Evolutionary conservation across 169 alveolate genomes (phyloP).

Genomic region (Plasmodium coatneyi): DNA sequence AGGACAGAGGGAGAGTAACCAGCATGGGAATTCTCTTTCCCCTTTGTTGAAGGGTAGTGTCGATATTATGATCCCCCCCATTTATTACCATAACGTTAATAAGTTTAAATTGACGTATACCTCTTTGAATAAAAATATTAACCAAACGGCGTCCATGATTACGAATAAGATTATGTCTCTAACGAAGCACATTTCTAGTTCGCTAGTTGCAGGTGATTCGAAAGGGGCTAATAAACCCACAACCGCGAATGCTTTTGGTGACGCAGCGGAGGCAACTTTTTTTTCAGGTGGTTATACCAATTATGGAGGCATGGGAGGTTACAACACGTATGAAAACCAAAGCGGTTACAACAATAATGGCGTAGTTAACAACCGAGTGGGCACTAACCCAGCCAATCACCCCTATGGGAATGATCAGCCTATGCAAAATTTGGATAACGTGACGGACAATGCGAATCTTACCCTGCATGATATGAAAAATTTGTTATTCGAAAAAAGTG

Average conservation of each 20-base stretch:
- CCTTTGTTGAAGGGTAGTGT: slow-evolving; percentile 81
- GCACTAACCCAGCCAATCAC: not conserved
- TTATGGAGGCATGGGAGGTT: not conserved
- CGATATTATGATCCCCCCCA: slow-evolving; percentile 81
- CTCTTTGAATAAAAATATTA: slow-evolving; percentile 31
- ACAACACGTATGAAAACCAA: not conserved
- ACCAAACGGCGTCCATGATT: slow-evolving; percentile 67
- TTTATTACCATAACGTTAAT: slow-evolving; percentile 68
- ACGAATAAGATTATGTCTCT: slow-evolving; percentile 65
- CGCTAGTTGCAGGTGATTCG: slow-evolving; percentile 19
- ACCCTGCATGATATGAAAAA: slow-evolving; percentile 41
- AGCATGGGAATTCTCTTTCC: slow-evolving; percentile 17
- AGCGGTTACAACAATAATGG: not conserved
- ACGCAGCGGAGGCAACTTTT: not conserved
- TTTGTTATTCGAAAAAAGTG: slow-evolving; percentile 26
- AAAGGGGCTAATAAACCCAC: not conserved
- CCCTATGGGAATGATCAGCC: not conserved
- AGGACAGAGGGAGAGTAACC: slow-evolving; percentile 8
- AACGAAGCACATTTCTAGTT: slow-evolving; percentile 63
- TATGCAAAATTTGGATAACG: not conserved
- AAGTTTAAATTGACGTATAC: slow-evolving; percentile 41
- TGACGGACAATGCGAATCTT: slow-evolving; percentile 15
- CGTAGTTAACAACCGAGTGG: not conserved
- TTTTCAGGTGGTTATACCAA: not conserved
- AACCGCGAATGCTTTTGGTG: not conserved